A percentile compares a stretch with the other conserved stretches of the same genome.
These are phyloP conservation scores for Viola pubescens DNA, from an alignment of 441 rosid genomes.

Conservation along the genomic window DNA sequence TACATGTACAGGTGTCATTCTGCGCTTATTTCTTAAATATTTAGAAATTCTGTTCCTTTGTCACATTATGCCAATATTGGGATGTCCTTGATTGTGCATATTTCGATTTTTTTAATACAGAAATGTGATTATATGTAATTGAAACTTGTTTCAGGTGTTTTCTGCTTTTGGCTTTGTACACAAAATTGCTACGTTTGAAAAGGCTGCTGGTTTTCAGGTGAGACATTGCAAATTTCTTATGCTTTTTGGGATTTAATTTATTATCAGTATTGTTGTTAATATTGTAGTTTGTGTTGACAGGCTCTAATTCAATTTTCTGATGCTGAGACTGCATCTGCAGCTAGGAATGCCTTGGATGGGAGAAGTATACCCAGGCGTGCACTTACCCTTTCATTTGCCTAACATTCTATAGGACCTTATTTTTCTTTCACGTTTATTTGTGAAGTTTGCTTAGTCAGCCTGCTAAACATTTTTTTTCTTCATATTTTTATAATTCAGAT, in stretches of 20 bases:
- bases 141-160: conserved; percentile 62
- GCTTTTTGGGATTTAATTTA: conserved; percentile 6
- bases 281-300: conserved; percentile 32
- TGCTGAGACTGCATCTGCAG: conserved; percentile 83
- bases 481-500: conserved; percentile 33
- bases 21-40: conserved; percentile 52
- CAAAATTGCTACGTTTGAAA: conserved; percentile 97
- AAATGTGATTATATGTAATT: conserved; percentile 16
- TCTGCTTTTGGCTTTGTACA: conserved; percentile 98
- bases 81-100: conserved; percentile 22
- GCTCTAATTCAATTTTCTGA: conserved; percentile 92
- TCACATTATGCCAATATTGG: conserved; percentile 19
- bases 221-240: conserved; percentile 16
- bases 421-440: conserved; percentile 5
- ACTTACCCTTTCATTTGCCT: conserved; percentile 9
- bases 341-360: conserved; percentile 87
- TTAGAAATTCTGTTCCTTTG: conserved; percentile 33
- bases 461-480: background rate
- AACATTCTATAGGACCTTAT: background rate
- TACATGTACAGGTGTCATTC: conserved; percentile 75
- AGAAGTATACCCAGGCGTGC: conserved; percentile 90
- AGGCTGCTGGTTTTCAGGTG: conserved; percentile 98
- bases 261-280: conserved; percentile 12
- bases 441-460: background rate
- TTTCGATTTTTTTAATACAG: conserved; percentile 5